Evolutionary conservation across 257 asterid species (phyloP).

Genomic region (Solanum corneliomulleri): DNA sequence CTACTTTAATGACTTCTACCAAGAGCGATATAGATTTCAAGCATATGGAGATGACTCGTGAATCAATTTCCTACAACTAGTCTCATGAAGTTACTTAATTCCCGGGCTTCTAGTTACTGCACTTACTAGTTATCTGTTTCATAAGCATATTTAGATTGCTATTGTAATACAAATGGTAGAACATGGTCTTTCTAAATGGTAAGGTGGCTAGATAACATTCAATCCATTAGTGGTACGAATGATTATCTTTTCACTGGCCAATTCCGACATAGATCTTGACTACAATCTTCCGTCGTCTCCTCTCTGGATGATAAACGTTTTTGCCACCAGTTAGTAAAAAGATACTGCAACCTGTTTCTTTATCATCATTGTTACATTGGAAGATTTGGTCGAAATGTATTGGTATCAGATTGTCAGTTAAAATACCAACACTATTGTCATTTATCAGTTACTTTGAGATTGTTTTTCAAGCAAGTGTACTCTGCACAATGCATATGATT

Average conservation of each 20-base stretch:
- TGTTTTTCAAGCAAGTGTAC: not conserved
- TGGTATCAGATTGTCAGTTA: not conserved
- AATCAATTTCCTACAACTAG: not conserved
- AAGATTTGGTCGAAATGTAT: not conserved
- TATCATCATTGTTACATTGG: not conserved
- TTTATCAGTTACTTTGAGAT: not conserved
- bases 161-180: conserved; percentile 5
- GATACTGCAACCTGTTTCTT: not conserved
- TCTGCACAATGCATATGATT: not conserved
- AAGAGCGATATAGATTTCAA: conserved; percentile 71
- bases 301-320: not conserved
- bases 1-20: conserved; percentile 74
- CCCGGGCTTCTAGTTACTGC: not conserved
- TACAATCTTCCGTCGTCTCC: not conserved
- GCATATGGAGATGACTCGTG: conserved; percentile 81
- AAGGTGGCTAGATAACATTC: not conserved
- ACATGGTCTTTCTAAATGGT: not conserved
- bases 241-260: not conserved
- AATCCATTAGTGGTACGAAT: not conserved
- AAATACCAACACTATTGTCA: not conserved
- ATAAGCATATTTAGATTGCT: not conserved
- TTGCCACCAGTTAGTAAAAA: not conserved
- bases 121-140: not conserved
- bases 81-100: not conserved
- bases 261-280: not conserved